These are phyloP conservation scores for Zoysia matrella DNA, from an alignment of 202 grass and related monocot species.

Conservation along the genomic window DNA sequence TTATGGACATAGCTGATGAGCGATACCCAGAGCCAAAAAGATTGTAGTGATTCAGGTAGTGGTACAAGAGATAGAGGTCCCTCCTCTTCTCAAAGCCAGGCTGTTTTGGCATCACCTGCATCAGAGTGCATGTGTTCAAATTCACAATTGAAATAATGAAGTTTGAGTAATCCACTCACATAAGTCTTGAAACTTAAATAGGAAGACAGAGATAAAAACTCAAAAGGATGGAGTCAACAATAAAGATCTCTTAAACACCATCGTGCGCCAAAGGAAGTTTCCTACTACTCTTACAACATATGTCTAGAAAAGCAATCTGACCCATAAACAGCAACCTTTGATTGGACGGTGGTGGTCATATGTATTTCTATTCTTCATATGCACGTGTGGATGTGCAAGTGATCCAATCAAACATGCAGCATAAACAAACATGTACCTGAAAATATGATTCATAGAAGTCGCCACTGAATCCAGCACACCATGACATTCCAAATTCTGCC, in stretches of 20 bases:
- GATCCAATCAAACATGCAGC: conserved; percentile 5
- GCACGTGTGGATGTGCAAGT: background rate
- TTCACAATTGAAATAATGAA: background rate
- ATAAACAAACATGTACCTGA: conserved; percentile 47
- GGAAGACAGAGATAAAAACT: background rate
- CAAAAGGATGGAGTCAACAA: background rate
- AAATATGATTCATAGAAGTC: conserved; percentile 79
- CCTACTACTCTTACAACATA: conserved; percentile 5
- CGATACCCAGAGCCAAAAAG: conserved; percentile 81
- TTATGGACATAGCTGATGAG: conserved; percentile 74
- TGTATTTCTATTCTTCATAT: background rate
- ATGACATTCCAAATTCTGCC: conserved; percentile 90
- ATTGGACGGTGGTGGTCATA: background rate
- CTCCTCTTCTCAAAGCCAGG: conserved; percentile 74
- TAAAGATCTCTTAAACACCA: background rate
- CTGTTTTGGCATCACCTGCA: conserved; percentile 82
- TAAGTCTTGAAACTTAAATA: background rate
- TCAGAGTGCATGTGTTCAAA: background rate
- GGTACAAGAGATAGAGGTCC: conserved; percentile 76
- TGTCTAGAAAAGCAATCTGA: background rate
- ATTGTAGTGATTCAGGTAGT: conserved; percentile 92
- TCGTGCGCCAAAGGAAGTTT: conserved; percentile 15
- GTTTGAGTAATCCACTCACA: background rate
- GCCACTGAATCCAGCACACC: conserved; percentile 79
- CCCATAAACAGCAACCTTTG: background rate